Evolutionary conservation across 176 grass and related monocot genomes (phyloP).

Genomic region (Luzula sylvatica): DNA sequence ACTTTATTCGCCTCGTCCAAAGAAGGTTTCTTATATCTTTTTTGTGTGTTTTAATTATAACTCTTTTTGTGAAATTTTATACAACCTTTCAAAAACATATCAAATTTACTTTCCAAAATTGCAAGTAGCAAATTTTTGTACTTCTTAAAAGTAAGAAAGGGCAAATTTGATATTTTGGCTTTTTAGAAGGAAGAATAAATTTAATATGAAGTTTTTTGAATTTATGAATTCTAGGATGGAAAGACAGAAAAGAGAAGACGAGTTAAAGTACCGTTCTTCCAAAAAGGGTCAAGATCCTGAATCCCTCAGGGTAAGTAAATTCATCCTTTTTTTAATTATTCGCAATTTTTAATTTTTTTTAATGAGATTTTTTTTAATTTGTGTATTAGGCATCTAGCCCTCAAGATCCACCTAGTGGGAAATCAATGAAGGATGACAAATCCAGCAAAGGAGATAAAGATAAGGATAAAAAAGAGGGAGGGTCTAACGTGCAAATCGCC

Average conservation of each 20-base stretch:
- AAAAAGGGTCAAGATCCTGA: constrained; percentile 82
- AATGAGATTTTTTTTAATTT: neutral
- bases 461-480: constrained; percentile 59
- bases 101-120: too few relatives aligned
- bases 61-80: neutral
- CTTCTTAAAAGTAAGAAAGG: too few relatives aligned
- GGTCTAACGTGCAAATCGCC: constrained; percentile 68
- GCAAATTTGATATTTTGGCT: too few relatives aligned
- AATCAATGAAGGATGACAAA: constrained; percentile 70
- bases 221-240: constrained; percentile 52
- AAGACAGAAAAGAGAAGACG: constrained; percentile 77
- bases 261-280: constrained; percentile 58
- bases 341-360: too few relatives aligned
- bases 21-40: constrained; percentile 44
- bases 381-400: constrained; percentile 58
- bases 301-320: constrained; percentile 43
- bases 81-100: too few relatives aligned
- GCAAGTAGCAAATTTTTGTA: too few relatives aligned
- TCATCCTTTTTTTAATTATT: constrained; percentile 11
- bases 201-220: constrained; percentile 8
- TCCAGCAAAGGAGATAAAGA: constrained; percentile 27
- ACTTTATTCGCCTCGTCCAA: constrained; percentile 91
- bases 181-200: too few relatives aligned
- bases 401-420: constrained; percentile 56
- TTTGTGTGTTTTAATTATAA: neutral